These are phyloP conservation scores for Parasitella parasitica DNA, from an alignment of 371 early-diverging fungal genomes.

Conservation along the genomic window DNA sequence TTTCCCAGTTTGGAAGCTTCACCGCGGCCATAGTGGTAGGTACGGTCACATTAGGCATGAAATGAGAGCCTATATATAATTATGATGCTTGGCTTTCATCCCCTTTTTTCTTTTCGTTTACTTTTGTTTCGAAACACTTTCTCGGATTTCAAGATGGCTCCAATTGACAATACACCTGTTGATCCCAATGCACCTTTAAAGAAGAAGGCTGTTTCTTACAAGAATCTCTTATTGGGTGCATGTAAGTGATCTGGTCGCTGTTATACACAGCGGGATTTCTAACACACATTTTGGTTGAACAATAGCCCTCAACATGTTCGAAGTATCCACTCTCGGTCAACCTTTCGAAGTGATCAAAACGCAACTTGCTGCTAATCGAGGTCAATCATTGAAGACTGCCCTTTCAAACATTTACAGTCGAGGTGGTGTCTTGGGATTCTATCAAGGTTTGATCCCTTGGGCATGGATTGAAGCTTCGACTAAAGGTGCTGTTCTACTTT, in stretches of 20 bases:
- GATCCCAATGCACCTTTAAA: constrained; percentile 44
- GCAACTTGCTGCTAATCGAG: constrained; percentile 85
- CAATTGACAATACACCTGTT: constrained; percentile 24
- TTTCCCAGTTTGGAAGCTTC: constrained; percentile 20
- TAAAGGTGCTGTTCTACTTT: constrained; percentile 94
- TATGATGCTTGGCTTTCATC: background rate
- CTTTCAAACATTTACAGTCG: constrained; percentile 70
- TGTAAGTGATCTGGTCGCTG: constrained; percentile 30
- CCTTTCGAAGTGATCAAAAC: constrained; percentile 92
- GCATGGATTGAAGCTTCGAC: constrained; percentile 92
- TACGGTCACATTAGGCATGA: constrained; percentile 1
- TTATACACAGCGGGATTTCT: background rate
- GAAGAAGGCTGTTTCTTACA: constrained; percentile 64
- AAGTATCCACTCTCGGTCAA: constrained; percentile 87
- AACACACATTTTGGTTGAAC: background rate
- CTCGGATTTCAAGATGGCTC: constrained; percentile 13
- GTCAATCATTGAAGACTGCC: constrained; percentile 64
- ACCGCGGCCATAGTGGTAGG: constrained; percentile 15
- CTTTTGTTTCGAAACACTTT: background rate
- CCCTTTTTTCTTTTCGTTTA: background rate
- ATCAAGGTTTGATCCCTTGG: constrained; percentile 84
- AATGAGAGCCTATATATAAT: background rate
- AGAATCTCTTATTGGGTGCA: constrained; percentile 66
- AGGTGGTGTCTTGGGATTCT: constrained; percentile 82
- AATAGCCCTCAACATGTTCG: constrained; percentile 71